A percentile compares a stretch with the other conserved stretches of the same genome.
These are phyloP conservation scores for Scenedesmus sp. DNA, from an alignment of 163 green algal species.

Conservation along the genomic window DNA sequence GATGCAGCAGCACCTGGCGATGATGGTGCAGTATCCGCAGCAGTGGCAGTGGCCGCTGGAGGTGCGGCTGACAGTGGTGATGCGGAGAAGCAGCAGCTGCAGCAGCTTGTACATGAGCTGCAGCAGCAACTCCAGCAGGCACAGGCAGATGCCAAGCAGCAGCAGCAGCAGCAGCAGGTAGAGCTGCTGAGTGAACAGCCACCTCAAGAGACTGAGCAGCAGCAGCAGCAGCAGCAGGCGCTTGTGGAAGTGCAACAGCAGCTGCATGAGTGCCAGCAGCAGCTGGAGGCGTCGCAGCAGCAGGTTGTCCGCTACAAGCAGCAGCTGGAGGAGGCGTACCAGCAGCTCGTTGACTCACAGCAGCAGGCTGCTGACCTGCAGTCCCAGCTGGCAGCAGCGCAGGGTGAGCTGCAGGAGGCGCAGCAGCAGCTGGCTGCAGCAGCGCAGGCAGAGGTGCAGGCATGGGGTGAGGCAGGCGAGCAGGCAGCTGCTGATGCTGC, in stretches of 20 bases:
- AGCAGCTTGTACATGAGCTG: conserved; percentile 7
- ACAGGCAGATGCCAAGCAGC: not conserved
- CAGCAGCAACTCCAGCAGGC: conserved; percentile 29
- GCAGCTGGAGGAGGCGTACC: not conserved
- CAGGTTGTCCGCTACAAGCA: conserved; percentile 1
- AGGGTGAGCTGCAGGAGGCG: not conserved
- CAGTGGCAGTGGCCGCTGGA: not conserved
- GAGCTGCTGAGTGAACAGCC: not conserved
- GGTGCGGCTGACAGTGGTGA: not conserved
- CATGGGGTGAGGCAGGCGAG: not conserved
- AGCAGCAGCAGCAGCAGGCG: conserved; percentile 33
- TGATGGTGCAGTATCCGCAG: not conserved
- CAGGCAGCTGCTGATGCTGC: not conserved
- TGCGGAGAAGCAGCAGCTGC: conserved; percentile 24
- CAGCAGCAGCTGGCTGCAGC: conserved; percentile 25
- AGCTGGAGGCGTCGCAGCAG: not conserved
- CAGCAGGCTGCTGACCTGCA: conserved; percentile 15
- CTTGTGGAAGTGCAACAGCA: not conserved
- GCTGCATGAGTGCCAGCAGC: conserved; percentile 16
- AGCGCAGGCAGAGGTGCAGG: conserved; percentile 12
- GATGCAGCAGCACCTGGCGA: not conserved
- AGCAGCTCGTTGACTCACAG: not conserved
- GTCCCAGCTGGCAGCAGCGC: not conserved
- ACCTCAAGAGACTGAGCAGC: not conserved
- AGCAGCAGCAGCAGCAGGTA: not conserved